Evolutionary conservation across 306 rosid genomes (phyloP).

Genomic region (Prunus padus): DNA sequence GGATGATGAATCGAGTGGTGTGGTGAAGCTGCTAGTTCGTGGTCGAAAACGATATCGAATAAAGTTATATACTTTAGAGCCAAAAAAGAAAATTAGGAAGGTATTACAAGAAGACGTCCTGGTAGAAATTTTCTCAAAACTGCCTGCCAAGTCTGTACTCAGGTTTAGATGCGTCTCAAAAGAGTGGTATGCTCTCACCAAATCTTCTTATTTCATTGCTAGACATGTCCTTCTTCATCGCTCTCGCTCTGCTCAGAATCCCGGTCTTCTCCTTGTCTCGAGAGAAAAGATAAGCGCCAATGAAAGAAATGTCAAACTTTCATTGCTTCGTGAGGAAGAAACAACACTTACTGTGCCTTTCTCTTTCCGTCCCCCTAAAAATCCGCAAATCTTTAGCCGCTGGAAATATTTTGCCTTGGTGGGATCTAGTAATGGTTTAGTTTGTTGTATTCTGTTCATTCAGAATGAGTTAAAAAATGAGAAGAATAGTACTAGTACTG

Average conservation of each 20-base stretch:
- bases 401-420: not conserved
- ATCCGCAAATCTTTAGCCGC: no score
- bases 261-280: not conserved
- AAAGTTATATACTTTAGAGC: no score
- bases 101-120: not conserved
- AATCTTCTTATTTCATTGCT: not conserved
- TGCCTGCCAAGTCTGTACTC: not conserved
- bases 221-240: not conserved
- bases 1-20: no score
- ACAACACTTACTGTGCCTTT: not conserved
- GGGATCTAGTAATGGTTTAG: slow-evolving; percentile 1
- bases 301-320: no score
- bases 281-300: no score
- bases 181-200: not conserved
- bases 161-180: not conserved
- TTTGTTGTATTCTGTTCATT: not conserved
- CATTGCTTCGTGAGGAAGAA: not conserved
- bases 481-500: no score
- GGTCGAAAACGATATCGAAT: no score
- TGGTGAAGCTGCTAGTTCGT: no score
- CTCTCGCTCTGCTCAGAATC: not conserved
- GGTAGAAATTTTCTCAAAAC: not conserved
- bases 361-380: not conserved
- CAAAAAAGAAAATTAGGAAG: no score
- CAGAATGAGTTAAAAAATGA: not conserved